These are phyloP conservation scores for Rhizopus microsporus DNA, from an alignment of 371 early-diverging fungal genomes.

Conservation along the genomic window DNA sequence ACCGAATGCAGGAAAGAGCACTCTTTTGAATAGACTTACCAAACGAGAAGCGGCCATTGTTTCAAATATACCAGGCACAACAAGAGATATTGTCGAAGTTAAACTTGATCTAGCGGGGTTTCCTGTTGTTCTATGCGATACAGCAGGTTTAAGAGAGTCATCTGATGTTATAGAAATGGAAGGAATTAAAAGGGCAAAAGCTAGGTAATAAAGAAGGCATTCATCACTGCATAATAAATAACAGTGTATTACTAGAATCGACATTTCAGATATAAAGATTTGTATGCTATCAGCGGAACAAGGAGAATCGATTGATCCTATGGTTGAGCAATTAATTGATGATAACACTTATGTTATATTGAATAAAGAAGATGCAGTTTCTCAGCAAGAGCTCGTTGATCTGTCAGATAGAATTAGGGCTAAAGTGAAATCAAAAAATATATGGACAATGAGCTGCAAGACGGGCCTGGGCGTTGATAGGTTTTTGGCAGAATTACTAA, in stretches of 20 bases:
- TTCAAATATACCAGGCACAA: constrained; percentile 79
- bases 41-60: constrained; percentile 82
- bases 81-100: constrained; percentile 78
- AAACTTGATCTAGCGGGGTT: constrained; percentile 76
- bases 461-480: constrained; percentile 61
- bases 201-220: constrained; percentile 23
- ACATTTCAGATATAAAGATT: constrained; percentile 52
- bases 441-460: constrained; percentile 65
- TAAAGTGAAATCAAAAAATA: constrained; percentile 20
- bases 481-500: constrained; percentile 57
- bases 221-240: neutral
- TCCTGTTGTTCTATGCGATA: constrained; percentile 75
- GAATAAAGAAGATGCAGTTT: constrained; percentile 65
- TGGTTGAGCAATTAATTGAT: constrained; percentile 50
- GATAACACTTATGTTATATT: constrained; percentile 63
- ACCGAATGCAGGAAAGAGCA: constrained; percentile 85
- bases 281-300: constrained; percentile 42
- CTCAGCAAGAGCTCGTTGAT: constrained; percentile 4
- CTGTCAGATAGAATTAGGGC: constrained; percentile 2
- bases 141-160: constrained; percentile 74
- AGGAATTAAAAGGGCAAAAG: constrained; percentile 70
- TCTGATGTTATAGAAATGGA: constrained; percentile 71
- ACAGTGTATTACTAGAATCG: constrained; percentile 18
- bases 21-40: constrained; percentile 71
- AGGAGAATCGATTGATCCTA: constrained; percentile 37